phyloP scores from a whole-genome alignment of 2,329 filamentous ascomycete species.

The Xylaria hypoxylon region DNA sequence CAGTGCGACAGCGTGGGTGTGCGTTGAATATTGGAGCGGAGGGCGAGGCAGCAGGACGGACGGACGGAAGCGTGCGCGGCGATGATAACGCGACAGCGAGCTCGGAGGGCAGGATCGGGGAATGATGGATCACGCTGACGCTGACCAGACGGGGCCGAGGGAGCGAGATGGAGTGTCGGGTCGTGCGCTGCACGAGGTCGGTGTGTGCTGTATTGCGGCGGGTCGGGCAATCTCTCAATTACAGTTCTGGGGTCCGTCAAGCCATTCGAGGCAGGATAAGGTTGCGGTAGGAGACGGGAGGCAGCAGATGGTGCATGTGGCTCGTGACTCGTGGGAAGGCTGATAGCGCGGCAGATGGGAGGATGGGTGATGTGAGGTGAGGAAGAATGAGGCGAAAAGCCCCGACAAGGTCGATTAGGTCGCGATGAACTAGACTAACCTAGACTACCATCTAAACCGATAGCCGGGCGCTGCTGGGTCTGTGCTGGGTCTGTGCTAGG shows the following conservation, averaged over 20 bases:
- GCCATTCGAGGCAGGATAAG: constrained; percentile 18
- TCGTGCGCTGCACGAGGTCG: constrained; percentile 29
- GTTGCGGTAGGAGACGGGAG: constrained; percentile 21
- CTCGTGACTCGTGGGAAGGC: constrained; percentile 35
- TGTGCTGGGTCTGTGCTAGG: constrained; percentile 21
- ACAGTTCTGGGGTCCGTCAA: neutral
- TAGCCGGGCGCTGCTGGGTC: constrained; percentile 12
- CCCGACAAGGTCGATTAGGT: constrained; percentile 38
- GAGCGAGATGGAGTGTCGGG: constrained; percentile 8
- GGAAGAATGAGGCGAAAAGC: constrained; percentile 36
- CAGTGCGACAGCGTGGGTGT: constrained; percentile 18
- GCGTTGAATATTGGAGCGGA: neutral
- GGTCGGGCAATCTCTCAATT: constrained; percentile 27
- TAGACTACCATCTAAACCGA: neutral
- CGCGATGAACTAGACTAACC: constrained; percentile 17
- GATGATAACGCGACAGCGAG: constrained; percentile 27
- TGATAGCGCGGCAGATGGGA: constrained; percentile 34
- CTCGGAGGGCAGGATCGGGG: neutral
- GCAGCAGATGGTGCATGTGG: constrained; percentile 33
- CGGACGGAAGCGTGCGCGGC: constrained; percentile 10
- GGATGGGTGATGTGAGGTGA: constrained; percentile 28
- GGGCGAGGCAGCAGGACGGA: constrained; percentile 10
- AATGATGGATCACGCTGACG: constrained; percentile 18
- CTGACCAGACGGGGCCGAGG: constrained; percentile 12
- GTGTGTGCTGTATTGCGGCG: constrained; percentile 14